Evolutionary conservation across 768 basidiomycete species (phyloP), one percentile per base, ranked within the genome.

Genomic region (Pleurotus eryngii): DNA sequence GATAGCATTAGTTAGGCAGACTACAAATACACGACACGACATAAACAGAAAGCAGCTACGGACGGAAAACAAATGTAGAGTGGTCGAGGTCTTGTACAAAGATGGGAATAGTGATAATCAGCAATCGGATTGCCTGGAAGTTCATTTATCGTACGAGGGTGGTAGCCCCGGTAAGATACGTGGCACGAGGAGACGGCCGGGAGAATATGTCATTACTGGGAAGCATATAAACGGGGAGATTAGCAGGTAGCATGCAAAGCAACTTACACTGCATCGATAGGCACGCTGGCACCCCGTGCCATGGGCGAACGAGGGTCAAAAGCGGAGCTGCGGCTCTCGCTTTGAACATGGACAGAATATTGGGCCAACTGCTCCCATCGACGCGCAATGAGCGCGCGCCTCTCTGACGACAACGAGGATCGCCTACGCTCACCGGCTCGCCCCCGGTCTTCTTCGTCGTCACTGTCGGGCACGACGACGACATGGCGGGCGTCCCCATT

Each of bases 291-390:
- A 5, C 37, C 43, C n/a, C 37, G 42, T 12, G n/a, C 6, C 14
- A 56, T 56, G 37, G 55, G 55, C n/a, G 55, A 56, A 15, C 55
- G 55, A 46, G 55, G 55, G 30, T 56, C 55, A 38, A 46, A 56
- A 11, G 14, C 27, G 17, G 55, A 15, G 30, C 30, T 18, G 24
- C 47, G 46, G 0, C 24, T 15, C 39, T 46, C 55, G 18, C 9
- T 17, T 18, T 38, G 42, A 17, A 47, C 55, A 46, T 56, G 55
- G 3, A n/a, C 3, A 43, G 55, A 9, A 9, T n/a, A 4, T 5
- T 42, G 30, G 38, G 14, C 51, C 7, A 42, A 18, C n/a, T 14
- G 24, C 8, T n/a, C 49, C 49, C 49, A 50, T 27, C 20, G 11
- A n/a, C 14, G 14, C 1, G 30, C 3, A 11, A 35, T 35, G 30